A percentile compares a stretch with the other conserved stretches of the same genome.
Evolutionary conservation across 176 grass and related monocot species (phyloP).

Genomic region (Stipa capillata): DNA sequence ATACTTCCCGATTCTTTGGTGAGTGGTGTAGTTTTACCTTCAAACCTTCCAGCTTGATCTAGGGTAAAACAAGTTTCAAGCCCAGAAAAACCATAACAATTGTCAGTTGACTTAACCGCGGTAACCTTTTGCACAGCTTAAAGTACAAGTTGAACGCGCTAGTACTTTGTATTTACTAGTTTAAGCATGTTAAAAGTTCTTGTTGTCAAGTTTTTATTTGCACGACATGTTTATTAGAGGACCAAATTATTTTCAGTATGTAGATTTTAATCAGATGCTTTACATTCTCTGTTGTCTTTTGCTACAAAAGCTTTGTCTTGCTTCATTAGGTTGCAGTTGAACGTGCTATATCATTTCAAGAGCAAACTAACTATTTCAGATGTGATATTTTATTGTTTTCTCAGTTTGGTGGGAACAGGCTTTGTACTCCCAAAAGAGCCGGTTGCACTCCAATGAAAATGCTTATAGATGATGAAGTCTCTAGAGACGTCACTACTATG

Average conservation of each 20-base stretch:
- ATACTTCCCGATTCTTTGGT: not conserved
- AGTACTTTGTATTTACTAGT: not conserved
- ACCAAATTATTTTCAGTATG: not conserved
- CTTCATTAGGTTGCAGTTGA: not conserved
- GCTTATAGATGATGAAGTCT: slow-evolving; percentile 48
- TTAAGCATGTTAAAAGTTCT: not conserved
- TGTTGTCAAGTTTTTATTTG: not conserved
- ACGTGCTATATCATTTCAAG: not conserved
- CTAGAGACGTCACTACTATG: slow-evolving; percentile 32
- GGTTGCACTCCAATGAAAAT: slow-evolving; percentile 36
- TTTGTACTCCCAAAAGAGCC: slow-evolving; percentile 38
- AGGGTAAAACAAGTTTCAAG: not conserved
- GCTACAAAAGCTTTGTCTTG: not conserved
- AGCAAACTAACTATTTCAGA: not conserved
- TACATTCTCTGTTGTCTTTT: not conserved
- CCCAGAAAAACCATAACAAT: not conserved
- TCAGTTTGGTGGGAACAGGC: slow-evolving; percentile 27
- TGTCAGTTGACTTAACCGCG: not conserved
- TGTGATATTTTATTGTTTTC: slow-evolving; percentile 6
- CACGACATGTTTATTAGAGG: not conserved
- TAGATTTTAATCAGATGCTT: not conserved
- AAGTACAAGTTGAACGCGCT: not conserved
- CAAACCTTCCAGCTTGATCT: not conserved
- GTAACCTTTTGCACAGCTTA: not conserved
- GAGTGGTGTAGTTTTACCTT: not conserved